Evolutionary conservation across 2,329 filamentous ascomycete species (phyloP).

Genomic region (Fusarium metavorans): DNA sequence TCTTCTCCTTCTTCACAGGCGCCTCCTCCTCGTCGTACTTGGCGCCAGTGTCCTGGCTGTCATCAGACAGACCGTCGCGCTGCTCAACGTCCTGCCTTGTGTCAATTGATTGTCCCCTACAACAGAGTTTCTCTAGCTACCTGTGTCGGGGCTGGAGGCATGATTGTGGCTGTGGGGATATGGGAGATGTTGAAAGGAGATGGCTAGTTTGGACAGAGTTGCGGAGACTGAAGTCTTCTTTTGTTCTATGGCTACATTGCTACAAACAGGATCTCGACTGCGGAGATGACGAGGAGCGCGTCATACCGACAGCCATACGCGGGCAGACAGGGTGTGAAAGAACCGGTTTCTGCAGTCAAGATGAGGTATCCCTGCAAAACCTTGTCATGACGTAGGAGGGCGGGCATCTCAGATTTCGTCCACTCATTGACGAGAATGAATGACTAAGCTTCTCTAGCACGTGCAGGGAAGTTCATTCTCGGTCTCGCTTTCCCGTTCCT

Average conservation of each 20-base stretch:
- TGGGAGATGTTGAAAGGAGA: neutral
- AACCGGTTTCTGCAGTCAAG: neutral
- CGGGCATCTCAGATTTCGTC: neutral
- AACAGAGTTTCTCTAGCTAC: neutral
- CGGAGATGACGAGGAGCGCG: neutral
- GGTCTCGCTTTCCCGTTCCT: neutral
- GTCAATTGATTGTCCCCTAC: neutral
- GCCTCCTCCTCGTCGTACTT: constrained; percentile 26
- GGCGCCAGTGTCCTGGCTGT: neutral
- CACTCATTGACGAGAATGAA: neutral
- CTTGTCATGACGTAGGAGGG: neutral
- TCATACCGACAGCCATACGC: neutral
- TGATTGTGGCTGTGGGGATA: neutral
- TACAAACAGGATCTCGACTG: neutral
- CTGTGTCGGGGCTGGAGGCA: neutral
- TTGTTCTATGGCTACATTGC: neutral
- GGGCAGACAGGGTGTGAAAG: neutral
- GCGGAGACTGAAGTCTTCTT: neutral
- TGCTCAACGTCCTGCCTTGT: neutral
- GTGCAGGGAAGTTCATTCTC: neutral
- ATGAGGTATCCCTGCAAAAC: neutral
- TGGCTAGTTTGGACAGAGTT: neutral
- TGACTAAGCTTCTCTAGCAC: neutral
- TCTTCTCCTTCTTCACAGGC: constrained; percentile 4
- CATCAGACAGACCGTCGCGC: neutral